Percentiles rank a stretch among this genome's conserved stretches.
These are phyloP conservation scores for Phytophthora tubulina DNA, from an alignment of 352 stramenopile species.

Conservation along the genomic window DNA sequence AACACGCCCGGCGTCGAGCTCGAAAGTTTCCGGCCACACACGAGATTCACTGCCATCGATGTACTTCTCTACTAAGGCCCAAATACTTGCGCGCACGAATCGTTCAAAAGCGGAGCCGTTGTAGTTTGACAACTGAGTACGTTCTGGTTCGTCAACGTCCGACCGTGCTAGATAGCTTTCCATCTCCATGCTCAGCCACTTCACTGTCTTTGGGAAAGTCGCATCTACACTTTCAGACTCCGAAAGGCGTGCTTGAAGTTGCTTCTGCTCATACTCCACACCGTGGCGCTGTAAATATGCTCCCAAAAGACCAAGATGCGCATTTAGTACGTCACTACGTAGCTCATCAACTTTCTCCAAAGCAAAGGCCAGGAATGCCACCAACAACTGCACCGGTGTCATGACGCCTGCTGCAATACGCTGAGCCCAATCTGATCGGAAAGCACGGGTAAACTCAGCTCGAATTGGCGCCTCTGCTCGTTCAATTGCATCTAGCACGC, in stretches of 20 bases:
- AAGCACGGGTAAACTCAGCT: conserved; percentile 53
- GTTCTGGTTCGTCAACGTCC: conserved; percentile 36
- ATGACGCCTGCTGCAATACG: conserved; percentile 36
- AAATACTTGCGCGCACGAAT: conserved; percentile 57
- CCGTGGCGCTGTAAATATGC: conserved; percentile 71
- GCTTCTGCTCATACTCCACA: conserved; percentile 73
- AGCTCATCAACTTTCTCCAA: conserved; percentile 76
- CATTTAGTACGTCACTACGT: conserved; percentile 69
- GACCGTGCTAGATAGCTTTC: conserved; percentile 34
- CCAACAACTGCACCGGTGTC: conserved; percentile 46
- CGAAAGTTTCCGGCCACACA: conserved; percentile 77
- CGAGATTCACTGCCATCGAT: conserved; percentile 51
- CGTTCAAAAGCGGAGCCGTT: conserved; percentile 55
- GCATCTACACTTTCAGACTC: conserved; percentile 30
- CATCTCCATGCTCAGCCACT: conserved; percentile 64
- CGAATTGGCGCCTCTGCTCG: conserved; percentile 62
- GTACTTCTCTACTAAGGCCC: conserved; percentile 59
- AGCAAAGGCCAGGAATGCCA: conserved; percentile 74
- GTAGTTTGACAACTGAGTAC: conserved; percentile 30
- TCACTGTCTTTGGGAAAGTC: conserved; percentile 50
- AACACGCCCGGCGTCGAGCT: conserved; percentile 63
- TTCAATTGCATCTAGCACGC: conserved; percentile 59
- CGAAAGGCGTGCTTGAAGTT: conserved; percentile 46
- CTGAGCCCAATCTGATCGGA: conserved; percentile 43
- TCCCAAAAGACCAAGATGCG: conserved; percentile 59